Base-by-base conservation (phyloP, 1,284 basidiomycete species). In the Rhizopogon hawkerae region DNA sequence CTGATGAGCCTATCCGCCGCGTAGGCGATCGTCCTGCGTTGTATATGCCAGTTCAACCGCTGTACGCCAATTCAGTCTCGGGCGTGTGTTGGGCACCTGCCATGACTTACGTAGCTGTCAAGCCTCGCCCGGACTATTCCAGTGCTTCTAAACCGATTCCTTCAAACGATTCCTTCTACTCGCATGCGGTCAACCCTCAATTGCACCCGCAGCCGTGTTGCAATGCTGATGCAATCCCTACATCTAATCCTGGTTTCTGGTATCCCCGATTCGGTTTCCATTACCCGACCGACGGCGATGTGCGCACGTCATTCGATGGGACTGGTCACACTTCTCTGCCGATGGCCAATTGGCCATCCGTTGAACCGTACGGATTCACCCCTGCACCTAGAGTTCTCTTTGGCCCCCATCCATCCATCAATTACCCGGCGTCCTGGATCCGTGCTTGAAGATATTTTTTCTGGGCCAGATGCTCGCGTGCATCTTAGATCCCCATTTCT, bases 1-100 rank as follows among this genome's bases (percentile, higher is more conserved):
- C 74, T 11, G 85, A 88, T 58, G 84, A 86, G 56, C 85, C 83
- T 18, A 77, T 89, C 50, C 64, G 77, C 37, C 76, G 77, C 36
- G 71, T 75, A 48, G 67, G 68, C 45, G 75, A 71, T 56, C 72
- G 77, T 47, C 76, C 69, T 50, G 75, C 75, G 2, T 75, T 79
- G 38, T 86, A 86, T 52, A 68, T 83, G 38, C 80, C 85, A 11
- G 79, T 83, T 21, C 84, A 82, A 54, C 74, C 85, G 1, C 64
- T 51, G 9, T 65, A 57, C 42, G 39, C 54, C 41, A 55, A 64
- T 13, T 43, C 63, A 35, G 56, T 63, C 51, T 55, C 60, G 47
- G 54, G 63, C 36, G 54, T 62, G 38, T 60, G 67, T 55, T 71
- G 68, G 46, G 65, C 67, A 33, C 53, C 60, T 46, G 59, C 58